Percentiles rank a stretch among this genome's conserved stretches.
Conservation (phyloP, 495 filamentous ascomycete species). For the Podospora pseudocomata region DNA sequence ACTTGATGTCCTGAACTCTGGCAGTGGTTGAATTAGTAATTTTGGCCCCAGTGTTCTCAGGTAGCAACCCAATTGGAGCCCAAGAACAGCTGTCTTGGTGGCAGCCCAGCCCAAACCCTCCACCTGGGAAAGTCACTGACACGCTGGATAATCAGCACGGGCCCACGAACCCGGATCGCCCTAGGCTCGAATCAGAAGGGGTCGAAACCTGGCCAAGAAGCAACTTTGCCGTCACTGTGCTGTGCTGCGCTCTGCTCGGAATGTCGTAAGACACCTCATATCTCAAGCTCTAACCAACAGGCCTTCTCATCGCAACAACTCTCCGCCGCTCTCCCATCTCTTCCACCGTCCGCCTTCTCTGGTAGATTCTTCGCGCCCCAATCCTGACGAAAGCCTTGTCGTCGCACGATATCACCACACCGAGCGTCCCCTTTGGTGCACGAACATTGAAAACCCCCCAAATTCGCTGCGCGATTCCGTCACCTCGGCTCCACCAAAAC, state of each 20-base stretch:
- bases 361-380: neutral
- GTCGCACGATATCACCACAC: neutral
- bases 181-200: constrained; percentile 4
- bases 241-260: constrained; percentile 6
- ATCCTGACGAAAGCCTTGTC: neutral
- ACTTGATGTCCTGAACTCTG: too few relatives aligned
- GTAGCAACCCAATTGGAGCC: neutral
- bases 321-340: neutral
- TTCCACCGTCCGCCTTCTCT: neutral
- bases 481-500: constrained; percentile 10
- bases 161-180: constrained; percentile 20
- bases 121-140: constrained; percentile 1
- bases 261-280: constrained; percentile 28
- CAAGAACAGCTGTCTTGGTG: neutral
- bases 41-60: neutral
- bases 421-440: neutral
- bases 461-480: constrained; percentile 6
- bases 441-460: neutral
- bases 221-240: constrained; percentile 28
- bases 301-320: neutral
- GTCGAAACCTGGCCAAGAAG: constrained; percentile 21
- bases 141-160: constrained; percentile 23
- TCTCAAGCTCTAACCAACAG: constrained; percentile 15
- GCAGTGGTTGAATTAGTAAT: neutral
- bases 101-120: neutral